These are phyloP conservation scores for Ettlia oleoabundans DNA, from an alignment of 139 green algal genomes.

Conservation along the genomic window DNA sequence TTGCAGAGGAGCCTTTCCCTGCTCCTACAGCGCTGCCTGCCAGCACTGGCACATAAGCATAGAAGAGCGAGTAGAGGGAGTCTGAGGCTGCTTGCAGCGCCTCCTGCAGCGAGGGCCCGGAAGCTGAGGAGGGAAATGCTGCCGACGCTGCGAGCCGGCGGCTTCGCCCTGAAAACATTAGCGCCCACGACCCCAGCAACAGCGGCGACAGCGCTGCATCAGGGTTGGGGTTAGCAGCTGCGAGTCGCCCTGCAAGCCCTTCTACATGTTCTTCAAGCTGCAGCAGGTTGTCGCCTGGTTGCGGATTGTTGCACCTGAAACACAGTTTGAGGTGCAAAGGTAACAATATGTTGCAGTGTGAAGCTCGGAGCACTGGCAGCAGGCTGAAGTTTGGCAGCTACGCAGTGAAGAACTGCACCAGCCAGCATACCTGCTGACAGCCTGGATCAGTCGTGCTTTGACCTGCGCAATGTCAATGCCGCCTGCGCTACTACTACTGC, in stretches of 20 bases:
- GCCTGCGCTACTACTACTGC: neutral
- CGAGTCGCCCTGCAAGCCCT: neutral
- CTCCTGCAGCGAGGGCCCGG: neutral
- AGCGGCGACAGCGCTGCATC: neutral
- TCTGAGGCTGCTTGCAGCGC: slow-evolving; percentile 23
- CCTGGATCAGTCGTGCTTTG: neutral
- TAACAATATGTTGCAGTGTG: neutral
- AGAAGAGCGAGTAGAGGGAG: neutral
- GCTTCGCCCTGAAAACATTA: slow-evolving; percentile 19
- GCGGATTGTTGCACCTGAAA: slow-evolving; percentile 34
- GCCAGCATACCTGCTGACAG: neutral
- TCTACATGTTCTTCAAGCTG: neutral
- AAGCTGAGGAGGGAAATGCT: neutral
- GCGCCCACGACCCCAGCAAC: slow-evolving; percentile 15
- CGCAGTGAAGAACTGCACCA: no score
- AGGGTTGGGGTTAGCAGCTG: neutral
- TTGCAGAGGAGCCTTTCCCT: neutral
- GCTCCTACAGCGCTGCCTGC: neutral
- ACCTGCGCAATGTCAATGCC: neutral
- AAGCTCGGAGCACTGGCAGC: no score
- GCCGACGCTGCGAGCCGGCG: neutral
- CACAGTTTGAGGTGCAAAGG: neutral
- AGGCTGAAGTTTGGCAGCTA: no score
- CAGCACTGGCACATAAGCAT: slow-evolving; percentile 14
- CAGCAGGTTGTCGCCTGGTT: neutral